Evolutionary conservation across 1,139 yeast genomes (phyloP).

Genomic region (Geotrichum australiense): DNA sequence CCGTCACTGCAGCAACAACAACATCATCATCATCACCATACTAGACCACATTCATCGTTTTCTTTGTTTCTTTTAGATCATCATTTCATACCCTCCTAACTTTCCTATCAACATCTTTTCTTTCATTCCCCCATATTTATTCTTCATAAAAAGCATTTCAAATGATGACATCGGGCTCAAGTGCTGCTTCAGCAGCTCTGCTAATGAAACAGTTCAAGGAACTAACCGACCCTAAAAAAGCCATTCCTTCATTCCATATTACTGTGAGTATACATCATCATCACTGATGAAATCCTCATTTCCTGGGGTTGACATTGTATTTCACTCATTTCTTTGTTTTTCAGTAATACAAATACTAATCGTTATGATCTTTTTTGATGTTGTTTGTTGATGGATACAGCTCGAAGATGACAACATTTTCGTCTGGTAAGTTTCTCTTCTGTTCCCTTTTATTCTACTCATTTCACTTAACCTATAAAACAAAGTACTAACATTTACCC

Average conservation of each 20-base stretch:
- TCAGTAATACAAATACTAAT: no score
- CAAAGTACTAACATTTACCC: slow-evolving; percentile 4
- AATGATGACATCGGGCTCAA: slow-evolving; percentile 11
- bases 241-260: slow-evolving; percentile 85
- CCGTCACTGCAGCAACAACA: no score
- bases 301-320: no score
- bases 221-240: slow-evolving; percentile 86
- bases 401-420: slow-evolving; percentile 71
- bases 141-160: background rate
- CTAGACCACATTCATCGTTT: background rate
- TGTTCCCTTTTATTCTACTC: background rate
- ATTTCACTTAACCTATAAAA: background rate
- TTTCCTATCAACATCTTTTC: background rate
- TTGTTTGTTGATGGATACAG: no score
- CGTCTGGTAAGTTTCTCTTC: slow-evolving; percentile 42
- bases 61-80: background rate
- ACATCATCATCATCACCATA: background rate
- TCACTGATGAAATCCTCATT: no score
- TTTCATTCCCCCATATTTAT: background rate
- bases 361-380: no score
- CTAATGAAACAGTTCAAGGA: slow-evolving; percentile 91
- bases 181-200: slow-evolving; percentile 49
- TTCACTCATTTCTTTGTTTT: background rate
- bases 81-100: background rate
- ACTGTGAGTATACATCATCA: slow-evolving; percentile 35